phyloP scores from a whole-genome alignment of 768 basidiomycete genomes.

The Lentinula sp. region DNA sequence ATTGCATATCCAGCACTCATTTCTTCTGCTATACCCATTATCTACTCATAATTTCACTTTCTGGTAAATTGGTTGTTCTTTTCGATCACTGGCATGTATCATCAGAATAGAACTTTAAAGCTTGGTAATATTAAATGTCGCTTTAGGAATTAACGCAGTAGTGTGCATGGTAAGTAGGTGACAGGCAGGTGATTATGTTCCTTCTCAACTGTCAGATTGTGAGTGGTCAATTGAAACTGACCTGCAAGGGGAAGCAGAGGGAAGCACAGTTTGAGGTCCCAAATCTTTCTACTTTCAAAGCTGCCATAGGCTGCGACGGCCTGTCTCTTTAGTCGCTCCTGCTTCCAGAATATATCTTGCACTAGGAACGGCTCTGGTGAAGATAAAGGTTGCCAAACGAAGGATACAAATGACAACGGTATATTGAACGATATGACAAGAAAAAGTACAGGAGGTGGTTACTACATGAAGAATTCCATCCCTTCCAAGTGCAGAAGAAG shows the following conservation, averaged over 20 bases:
- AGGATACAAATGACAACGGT: too few species aligned
- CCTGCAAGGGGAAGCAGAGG: too few species aligned
- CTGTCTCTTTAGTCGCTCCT: too few species aligned
- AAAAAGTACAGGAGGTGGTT: not conserved
- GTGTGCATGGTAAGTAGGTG: not conserved
- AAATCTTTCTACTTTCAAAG: too few species aligned
- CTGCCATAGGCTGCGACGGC: too few species aligned
- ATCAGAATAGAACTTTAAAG: conserved; percentile 3
- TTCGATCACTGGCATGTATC: conserved; percentile 1
- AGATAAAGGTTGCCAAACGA: too few species aligned
- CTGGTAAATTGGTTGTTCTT: conserved; percentile 8
- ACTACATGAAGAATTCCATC: not conserved
- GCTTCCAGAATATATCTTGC: too few species aligned
- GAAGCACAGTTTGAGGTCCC: too few species aligned
- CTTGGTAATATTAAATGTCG: not conserved
- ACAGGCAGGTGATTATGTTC: not conserved
- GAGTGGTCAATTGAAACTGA: too few species aligned
- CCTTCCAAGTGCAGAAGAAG: too few species aligned
- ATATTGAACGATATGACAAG: not conserved
- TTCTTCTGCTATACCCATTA: conserved; percentile 28
- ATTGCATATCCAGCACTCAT: conserved; percentile 15
- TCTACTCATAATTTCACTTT: conserved; percentile 17
- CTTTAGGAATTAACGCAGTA: not conserved
- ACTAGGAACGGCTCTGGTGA: too few species aligned
- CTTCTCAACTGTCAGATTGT: too few species aligned